Percentiles rank a stretch among this genome's conserved stretches.
phyloP scores from a whole-genome alignment of 1,139 yeast species.

The Yamadazyma taylorii region DNA sequence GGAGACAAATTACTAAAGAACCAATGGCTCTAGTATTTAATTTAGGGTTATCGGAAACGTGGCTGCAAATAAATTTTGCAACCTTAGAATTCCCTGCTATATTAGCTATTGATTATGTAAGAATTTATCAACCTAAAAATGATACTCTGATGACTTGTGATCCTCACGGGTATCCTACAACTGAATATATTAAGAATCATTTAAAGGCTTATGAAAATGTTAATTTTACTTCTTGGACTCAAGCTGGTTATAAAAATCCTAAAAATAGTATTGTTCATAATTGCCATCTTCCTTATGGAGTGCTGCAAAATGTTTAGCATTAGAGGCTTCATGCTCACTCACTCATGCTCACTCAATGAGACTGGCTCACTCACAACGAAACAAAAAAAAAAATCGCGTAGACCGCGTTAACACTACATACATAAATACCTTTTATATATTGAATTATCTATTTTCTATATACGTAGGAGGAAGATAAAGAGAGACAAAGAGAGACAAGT shows the following conservation, averaged over 20 bases:
- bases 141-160: conserved; percentile 27
- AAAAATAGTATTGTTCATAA: conserved; percentile 21
- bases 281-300: conserved; percentile 10
- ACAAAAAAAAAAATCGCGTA: no score
- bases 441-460: no score
- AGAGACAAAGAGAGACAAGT: no score
- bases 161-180: conserved; percentile 27
- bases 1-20: conserved; percentile 28
- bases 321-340: background rate
- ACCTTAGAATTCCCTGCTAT: conserved; percentile 25
- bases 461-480: no score
- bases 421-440: no score
- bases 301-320: background rate
- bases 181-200: conserved; percentile 26
- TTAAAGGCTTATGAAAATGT: conserved; percentile 23
- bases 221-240: conserved; percentile 26
- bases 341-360: background rate
- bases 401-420: no score
- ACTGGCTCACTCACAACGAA: no score
- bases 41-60: conserved; percentile 27
- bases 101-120: conserved; percentile 28
- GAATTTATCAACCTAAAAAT: conserved; percentile 28
- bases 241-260: conserved; percentile 27
- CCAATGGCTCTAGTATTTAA: conserved; percentile 32
- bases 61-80: conserved; percentile 26